Base-by-base conservation (phyloP, 352 stramenopile species). In the Globisporangium middletonii region DNA sequence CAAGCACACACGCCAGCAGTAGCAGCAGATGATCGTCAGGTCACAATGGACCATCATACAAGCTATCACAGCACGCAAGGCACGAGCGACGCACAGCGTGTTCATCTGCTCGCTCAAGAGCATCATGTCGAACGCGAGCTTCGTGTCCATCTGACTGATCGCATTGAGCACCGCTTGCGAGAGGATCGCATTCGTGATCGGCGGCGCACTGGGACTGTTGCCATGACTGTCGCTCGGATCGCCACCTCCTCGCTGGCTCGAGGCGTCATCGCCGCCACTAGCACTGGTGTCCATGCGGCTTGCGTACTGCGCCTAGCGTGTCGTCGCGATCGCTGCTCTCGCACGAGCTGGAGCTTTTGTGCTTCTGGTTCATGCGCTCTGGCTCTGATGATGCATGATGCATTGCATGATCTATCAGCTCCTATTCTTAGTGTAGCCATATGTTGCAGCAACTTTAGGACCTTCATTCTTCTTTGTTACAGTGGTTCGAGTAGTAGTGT, bases 41-140 rank as follows among this genome's bases (percentile, higher is more conserved):
- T 44, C 38, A 6, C 9, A 8, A 41, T 18, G 16, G 12, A 18
- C 16, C 12, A 4, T n/a, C 38, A 18, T 18, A 30, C 19, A 28
- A 59, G 15, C 18, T 30, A 33, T 8, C 41, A 18, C n/a, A 18
- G 27, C 8, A 47, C n/a, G 11, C 19, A 35, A 18, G 2, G 18
- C 9, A 7, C n/a, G 49, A 27, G 9, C 0, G 6, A 64, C 62
- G 23, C 42, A 66, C 64, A 73, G 35, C 6, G 50, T 60, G 3
- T 30, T 67, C 38, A 86, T 59, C 37, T 83, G 71, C 53, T 84
- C 72, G 53, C 82, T 78, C 56, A 88, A 53, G 1, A 86, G 62
- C 73, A 86, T 72, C 72, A 85, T 83, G 38, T 88, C 72, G 61
- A 88, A 83, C 57, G 72, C 75, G 15, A 77, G 57, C 68, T 79